Conservation (phyloP, 345 rosid species). For the Microthlaspi erraticum region DNA sequence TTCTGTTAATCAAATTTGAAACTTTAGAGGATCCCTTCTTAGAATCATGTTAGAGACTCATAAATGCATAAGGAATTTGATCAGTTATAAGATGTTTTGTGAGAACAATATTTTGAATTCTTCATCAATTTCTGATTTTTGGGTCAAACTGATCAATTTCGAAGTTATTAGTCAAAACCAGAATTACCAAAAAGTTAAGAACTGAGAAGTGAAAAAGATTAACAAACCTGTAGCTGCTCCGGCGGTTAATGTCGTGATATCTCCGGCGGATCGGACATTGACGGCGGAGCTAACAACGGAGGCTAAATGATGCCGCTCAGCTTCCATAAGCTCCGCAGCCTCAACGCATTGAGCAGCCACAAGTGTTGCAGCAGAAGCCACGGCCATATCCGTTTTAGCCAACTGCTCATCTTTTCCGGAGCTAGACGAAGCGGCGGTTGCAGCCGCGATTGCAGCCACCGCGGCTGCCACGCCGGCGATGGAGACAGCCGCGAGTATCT, state of each 20-base stretch:
- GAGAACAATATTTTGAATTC: not conserved
- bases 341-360: slow-evolving; percentile 94
- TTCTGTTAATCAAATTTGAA: not conserved
- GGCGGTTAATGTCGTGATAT: slow-evolving; percentile 87
- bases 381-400: slow-evolving; percentile 80
- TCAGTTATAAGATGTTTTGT: not conserved
- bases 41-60: not conserved
- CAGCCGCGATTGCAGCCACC: slow-evolving; percentile 84
- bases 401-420: slow-evolving; percentile 74
- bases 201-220: not conserved
- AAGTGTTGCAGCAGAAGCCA: slow-evolving; percentile 86
- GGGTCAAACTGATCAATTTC: not conserved
- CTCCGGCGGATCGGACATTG: slow-evolving; percentile 79
- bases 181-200: not conserved
- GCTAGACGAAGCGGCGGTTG: slow-evolving; percentile 69
- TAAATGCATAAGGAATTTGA: not conserved
- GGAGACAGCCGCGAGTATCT: slow-evolving; percentile 76
- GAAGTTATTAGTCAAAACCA: not conserved
- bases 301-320: slow-evolving; percentile 82
- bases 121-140: not conserved
- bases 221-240: slow-evolving; percentile 83
- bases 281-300: slow-evolving; percentile 84
- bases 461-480: slow-evolving; percentile 90
- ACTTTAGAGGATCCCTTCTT: not conserved
- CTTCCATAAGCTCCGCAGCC: slow-evolving; percentile 89